Evolutionary conservation across 768 basidiomycete species (phyloP).

Genomic region (Mycena indigotica): DNA sequence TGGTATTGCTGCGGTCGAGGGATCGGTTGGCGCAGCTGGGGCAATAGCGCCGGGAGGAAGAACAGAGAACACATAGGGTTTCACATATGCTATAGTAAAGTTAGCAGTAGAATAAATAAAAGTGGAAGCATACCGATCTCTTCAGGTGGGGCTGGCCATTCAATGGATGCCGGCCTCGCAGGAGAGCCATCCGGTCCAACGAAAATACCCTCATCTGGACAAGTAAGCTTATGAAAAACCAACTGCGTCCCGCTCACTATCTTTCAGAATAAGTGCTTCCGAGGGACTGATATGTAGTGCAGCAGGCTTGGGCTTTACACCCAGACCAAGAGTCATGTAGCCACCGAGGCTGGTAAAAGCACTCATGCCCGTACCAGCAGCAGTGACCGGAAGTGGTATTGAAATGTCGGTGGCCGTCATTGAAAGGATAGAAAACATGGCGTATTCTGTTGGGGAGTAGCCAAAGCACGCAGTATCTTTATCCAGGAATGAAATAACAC

Average conservation of each 20-base stretch:
- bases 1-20: conserved; percentile 31
- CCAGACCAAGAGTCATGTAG: conserved; percentile 84
- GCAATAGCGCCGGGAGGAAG: conserved; percentile 68
- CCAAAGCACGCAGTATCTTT: conserved; percentile 68
- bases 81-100: conserved; percentile 57
- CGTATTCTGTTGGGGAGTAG: conserved; percentile 78
- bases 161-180: conserved; percentile 51
- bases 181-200: conserved; percentile 62
- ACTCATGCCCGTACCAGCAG: conserved; percentile 58
- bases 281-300: conserved; percentile 55
- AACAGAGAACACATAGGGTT: conserved; percentile 77
- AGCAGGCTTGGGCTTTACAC: conserved; percentile 71
- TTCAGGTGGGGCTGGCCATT: conserved; percentile 82
- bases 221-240: not conserved
- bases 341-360: conserved; percentile 78
- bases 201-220: conserved; percentile 66
- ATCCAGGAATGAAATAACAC: conserved; percentile 75
- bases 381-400: conserved; percentile 48
- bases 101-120: not conserved
- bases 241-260: conserved; percentile 54
- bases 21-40: conserved; percentile 27
- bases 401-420: conserved; percentile 60
- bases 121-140: conserved; percentile 59
- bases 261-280: conserved; percentile 75
- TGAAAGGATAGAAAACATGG: conserved; percentile 66